Conservation (phyloP, 169 alveolate genomes). For the Plasmodium chabaudi region DNA sequence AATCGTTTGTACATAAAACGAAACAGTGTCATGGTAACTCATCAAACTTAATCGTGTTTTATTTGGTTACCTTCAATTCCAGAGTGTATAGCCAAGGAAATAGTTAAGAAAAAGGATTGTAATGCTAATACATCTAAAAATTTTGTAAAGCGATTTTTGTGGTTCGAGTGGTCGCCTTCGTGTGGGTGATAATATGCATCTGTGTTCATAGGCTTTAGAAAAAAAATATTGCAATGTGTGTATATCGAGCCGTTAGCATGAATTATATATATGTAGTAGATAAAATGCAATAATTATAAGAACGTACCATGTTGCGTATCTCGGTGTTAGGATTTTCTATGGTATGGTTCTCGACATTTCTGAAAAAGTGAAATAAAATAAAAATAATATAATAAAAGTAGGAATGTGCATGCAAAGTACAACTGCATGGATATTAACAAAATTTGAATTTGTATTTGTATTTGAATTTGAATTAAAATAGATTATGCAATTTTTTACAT, state of each 20-base stretch:
- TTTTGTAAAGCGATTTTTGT: constrained; percentile 1
- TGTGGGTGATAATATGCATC: constrained; percentile 35
- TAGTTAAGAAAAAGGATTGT: constrained; percentile 58
- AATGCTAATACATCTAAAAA: constrained; percentile 38
- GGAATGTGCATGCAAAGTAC: background rate
- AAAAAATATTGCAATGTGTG: background rate
- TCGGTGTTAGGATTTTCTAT: constrained; percentile 9
- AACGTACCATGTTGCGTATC: constrained; percentile 24
- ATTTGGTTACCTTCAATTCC: constrained; percentile 52
- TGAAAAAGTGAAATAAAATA: background rate
- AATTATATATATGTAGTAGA: background rate
- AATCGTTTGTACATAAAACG: background rate
- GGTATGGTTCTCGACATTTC: constrained; percentile 6
- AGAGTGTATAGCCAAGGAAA: constrained; percentile 69
- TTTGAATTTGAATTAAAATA: too few species aligned
- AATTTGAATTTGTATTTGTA: too few species aligned
- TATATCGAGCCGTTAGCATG: background rate
- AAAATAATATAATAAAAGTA: background rate
- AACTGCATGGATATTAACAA: too few species aligned
- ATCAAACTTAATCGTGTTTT: background rate
- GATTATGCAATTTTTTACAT: too few species aligned
- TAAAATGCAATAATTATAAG: background rate
- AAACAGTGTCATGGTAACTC: background rate
- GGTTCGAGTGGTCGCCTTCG: constrained; percentile 8
- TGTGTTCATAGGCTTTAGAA: constrained; percentile 25